Conservation (phyloP, 805 yeast species). For the Lipomyces kockii region DNA sequence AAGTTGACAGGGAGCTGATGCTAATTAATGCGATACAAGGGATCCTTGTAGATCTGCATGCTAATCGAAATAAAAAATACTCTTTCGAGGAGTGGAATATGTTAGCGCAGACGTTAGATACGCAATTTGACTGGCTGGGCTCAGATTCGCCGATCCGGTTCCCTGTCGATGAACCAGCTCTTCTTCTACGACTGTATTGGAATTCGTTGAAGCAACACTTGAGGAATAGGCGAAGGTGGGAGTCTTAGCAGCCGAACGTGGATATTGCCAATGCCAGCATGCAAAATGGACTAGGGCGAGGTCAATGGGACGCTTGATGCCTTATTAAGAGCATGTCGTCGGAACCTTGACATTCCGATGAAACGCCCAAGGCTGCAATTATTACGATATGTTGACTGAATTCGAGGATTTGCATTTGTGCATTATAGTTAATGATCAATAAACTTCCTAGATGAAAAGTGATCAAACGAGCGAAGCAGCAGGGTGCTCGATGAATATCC, state of each 20-base stretch:
- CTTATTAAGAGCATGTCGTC: background rate
- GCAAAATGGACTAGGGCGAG: too few relatives aligned
- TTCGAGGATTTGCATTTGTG: background rate
- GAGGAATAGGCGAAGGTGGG: background rate
- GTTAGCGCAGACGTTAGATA: constrained; percentile 46
- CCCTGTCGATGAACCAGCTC: constrained; percentile 72
- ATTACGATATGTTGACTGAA: too few relatives aligned
- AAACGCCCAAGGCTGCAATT: too few relatives aligned
- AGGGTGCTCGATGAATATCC: too few relatives aligned
- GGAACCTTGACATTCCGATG: too few relatives aligned
- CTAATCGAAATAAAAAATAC: constrained; percentile 51
- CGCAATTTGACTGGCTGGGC: constrained; percentile 63
- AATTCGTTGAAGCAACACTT: constrained; percentile 8
- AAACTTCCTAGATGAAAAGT: too few relatives aligned
- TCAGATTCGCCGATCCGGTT: constrained; percentile 68
- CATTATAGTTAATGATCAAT: too few relatives aligned
- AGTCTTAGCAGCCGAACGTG: background rate
- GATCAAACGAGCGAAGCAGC: too few relatives aligned
- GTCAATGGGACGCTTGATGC: background rate
- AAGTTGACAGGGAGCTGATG: constrained; percentile 1
- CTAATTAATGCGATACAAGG: constrained; percentile 18
- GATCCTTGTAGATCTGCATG: constrained; percentile 19
- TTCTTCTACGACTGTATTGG: constrained; percentile 46
- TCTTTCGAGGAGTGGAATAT: constrained; percentile 58
- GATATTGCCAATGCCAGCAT: background rate